These are phyloP conservation scores for Echium plantagineum DNA, from an alignment of 257 asterid genomes.

Conservation along the genomic window DNA sequence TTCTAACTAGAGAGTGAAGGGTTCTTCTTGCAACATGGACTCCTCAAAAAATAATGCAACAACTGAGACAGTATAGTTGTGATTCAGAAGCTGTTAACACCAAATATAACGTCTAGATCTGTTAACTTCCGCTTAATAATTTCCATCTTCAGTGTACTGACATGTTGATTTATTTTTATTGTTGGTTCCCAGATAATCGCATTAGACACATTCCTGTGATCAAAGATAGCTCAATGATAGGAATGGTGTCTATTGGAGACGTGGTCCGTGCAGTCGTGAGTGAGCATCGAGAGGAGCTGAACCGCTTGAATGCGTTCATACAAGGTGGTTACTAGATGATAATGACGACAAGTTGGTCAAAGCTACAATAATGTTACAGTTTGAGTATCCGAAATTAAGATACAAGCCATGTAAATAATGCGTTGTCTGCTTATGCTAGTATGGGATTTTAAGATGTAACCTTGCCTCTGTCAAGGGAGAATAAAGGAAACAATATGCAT, in stretches of 20 bases:
- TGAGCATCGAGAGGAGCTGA: conserved; percentile 75
- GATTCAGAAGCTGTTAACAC: no score
- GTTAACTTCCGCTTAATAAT: no score
- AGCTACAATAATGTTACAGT: not conserved
- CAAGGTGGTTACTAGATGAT: conserved; percentile 79
- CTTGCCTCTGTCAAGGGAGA: no score
- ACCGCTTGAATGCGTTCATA: conserved; percentile 70
- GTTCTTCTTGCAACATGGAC: no score
- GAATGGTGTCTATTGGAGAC: conserved; percentile 94
- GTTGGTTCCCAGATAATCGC: conserved; percentile 49
- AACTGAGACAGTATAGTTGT: no score
- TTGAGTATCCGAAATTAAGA: not conserved
- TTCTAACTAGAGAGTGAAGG: no score
- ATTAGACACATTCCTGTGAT: conserved; percentile 98
- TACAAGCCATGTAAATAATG: conserved; percentile 32
- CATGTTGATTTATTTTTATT: no score
- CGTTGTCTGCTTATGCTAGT: conserved; percentile 14
- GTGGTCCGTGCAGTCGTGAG: conserved; percentile 93
- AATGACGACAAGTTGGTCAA: conserved; percentile 13
- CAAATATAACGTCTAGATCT: no score
- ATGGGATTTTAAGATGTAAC: conserved; percentile 8
- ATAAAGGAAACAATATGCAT: no score
- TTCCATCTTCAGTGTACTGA: no score
- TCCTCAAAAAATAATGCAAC: no score
- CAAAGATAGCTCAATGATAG: conserved; percentile 53